Base-by-base conservation (phyloP, 75 land plant species). In the Picea glauca region DNA sequence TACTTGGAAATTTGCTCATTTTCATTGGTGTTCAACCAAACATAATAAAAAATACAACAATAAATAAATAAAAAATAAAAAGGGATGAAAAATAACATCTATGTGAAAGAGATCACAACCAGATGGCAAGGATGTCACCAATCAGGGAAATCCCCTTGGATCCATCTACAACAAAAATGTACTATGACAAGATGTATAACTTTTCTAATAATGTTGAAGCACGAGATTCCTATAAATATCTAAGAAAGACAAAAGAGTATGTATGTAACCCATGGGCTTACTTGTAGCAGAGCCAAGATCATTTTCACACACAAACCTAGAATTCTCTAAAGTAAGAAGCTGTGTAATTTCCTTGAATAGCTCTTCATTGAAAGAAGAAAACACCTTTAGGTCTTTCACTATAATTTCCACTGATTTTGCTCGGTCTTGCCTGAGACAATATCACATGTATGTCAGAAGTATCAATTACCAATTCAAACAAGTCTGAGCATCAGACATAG, bases 331-430 rank as follows among this genome's bases (percentile, higher is more conserved):
- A 3, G 98, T 93, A 64, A 95, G 77, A 75, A 95, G 92, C 77
- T 93, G 96, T 14, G 96, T 95, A 14, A 95, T 95, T 80, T 95
- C 98, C 78, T 95, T 95, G 58, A 91, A 93, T 13, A 95, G 81
- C 12, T 95, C 96, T 74, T 95, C 96, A 86, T 95, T 95, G 72
- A 95, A 93, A 1, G 93, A 82, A 20, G 93, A 77, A 79, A 95
- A 95, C 11, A 95, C 96, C 63, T 93, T 95, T 84, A 95, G 83
- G 67, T 93, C 98, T 81, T 95, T 95, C 13, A 95, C 93, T 60
- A 95, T 85, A 77, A 95, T 93, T 0, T 95, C 96, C n/a, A 93
- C 92, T 26, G 94, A 96, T 78, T 93, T 93, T 11, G 89, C 80
- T 33, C 96, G 88, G 74, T 95, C 96, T 76, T 89, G 86, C 89